Base-by-base conservation (phyloP, 2,329 filamentous ascomycete species). In the Diaporthe vexans region DNA sequence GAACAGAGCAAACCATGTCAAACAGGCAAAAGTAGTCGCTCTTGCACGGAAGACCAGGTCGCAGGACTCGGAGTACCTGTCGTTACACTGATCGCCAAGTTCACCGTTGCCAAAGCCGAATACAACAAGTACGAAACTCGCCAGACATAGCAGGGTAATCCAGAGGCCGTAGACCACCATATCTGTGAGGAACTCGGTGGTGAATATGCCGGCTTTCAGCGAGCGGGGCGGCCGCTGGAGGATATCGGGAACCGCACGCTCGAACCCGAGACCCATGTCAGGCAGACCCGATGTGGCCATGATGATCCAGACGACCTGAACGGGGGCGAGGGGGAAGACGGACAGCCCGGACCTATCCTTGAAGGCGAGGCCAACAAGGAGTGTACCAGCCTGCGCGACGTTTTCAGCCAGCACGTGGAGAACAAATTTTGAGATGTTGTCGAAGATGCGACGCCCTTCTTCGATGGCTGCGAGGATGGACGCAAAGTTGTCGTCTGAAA, bases 301-400 rank as follows among this genome's bases (percentile, higher is more conserved):
- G 79, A 94, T 92, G 79, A 94, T 91, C 91, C 91, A 94, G 40
- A 94, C 86, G 76, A 94, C 93, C 76, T 94, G 91, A 17, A 94
- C 90, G 0, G 92, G 93, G 0, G 91, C 87, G 17, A 94, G 86
- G 0, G 92, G 91, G 80, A 94, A 94, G 17, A 94, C 90, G 0
- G 92, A 94, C 35, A 92, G 85, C 2, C 87, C 85, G n/a, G 84
- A 84, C 0, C 80, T 77, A 77, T 94, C 92, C 81, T 94, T 94
- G 85, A 94, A 94, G 0, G 86, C 89, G 3, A 94, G 86, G 48
- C 92, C 92, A 54, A 93, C 89, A 10, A 94, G 88, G 11, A 94
- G 85, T 0, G 90, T 90, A 71, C 88, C 87, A 1, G 92, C 92
- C 76, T 94, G 90, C 1, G 90, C 91, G 58, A 94, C 89, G 74